Base-by-base conservation (phyloP, 768 basidiomycete species). In the Russula sp. region DNA sequence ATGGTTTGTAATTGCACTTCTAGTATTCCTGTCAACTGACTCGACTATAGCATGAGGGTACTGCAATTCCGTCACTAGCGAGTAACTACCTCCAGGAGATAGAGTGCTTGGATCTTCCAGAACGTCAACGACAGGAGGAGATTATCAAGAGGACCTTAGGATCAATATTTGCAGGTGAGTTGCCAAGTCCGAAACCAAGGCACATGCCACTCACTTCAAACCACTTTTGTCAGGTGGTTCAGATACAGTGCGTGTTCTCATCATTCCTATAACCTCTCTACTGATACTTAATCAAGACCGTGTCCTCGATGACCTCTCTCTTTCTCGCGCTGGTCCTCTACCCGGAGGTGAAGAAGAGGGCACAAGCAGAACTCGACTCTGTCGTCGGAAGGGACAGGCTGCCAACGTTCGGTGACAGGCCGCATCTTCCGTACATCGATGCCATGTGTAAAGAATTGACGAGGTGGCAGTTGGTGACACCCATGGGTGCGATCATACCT, bases 301-400 rank as follows among this genome's bases (percentile, higher is more conserved):
- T 61, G 13, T 48, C 69, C 7, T n/a, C 53, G 3, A 39, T 70
- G n/a, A 14, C 60, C n/a, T 64, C 61, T 3, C 69, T 75, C 20
- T 42, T 74, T 34, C 57, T 75, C 18, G 66, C 70, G 2, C 71
- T 75, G 63, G 39, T 68, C 2, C 64, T 70, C n/a, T 54, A 69
- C 49, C 73, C 74, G 14, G 69, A 73, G 1, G 68, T 69, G 7
- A 70, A 71, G 48, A 56, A 47, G 16, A 63, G 68, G 27, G 71
- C 70, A 3, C 72, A 71, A 32, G 66, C 59, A 1, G 71, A 75
- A 31, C 64, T 75, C 3, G 73, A 74, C 51, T 9, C 40, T 3
- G 68, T 73, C 10, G 40, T 71, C 1, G 69, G 68, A 13, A 57
- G 55, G n/a, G 67, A 67, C 31, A 57, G 69, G 14, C 53, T 73